These are phyloP conservation scores for Diaporthe helianthi DNA, from an alignment of 2,329 filamentous ascomycete species.

Conservation along the genomic window DNA sequence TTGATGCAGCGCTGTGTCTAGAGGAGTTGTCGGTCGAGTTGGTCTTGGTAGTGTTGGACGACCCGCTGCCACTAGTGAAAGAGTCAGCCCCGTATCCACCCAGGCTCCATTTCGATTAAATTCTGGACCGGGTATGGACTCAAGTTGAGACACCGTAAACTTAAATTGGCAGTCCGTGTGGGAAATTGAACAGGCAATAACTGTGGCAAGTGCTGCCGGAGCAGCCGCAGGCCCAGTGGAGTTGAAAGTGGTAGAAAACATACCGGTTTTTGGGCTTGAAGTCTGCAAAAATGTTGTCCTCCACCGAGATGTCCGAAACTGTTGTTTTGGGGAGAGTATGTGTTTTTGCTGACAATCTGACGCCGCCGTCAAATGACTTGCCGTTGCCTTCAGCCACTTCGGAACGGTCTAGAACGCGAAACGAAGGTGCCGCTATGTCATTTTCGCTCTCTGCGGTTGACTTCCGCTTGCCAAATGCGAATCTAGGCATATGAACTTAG, in stretches of 20 bases:
- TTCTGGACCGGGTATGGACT: slow-evolving; percentile 36
- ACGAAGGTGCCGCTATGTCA: slow-evolving; percentile 59
- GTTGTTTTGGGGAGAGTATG: slow-evolving; percentile 49
- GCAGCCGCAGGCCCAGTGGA: slow-evolving; percentile 27
- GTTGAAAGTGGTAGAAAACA: slow-evolving; percentile 41
- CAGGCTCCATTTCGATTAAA: slow-evolving; percentile 34
- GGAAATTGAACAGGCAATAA: slow-evolving; percentile 30
- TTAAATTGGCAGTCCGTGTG: slow-evolving; percentile 34
- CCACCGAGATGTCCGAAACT: slow-evolving; percentile 47
- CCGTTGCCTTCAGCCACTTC: slow-evolving; percentile 47
- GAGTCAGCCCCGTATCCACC: slow-evolving; percentile 47
- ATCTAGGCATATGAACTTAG: slow-evolving; percentile 66
- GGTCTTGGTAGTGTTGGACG: slow-evolving; percentile 67
- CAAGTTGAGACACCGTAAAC: slow-evolving; percentile 35
- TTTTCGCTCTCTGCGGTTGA: slow-evolving; percentile 63
- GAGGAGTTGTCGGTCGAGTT: slow-evolving; percentile 67
- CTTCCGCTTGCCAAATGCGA: slow-evolving; percentile 66
- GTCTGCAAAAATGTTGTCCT: slow-evolving; percentile 66
- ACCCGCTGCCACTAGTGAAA: slow-evolving; percentile 60
- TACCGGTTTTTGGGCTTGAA: slow-evolving; percentile 62
- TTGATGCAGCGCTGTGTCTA: slow-evolving; percentile 68
- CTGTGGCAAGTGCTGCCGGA: slow-evolving; percentile 25
- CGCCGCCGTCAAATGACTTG: slow-evolving; percentile 60
- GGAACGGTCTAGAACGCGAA: slow-evolving; percentile 64
- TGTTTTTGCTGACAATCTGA: slow-evolving; percentile 49